These are phyloP conservation scores for Zangia roseola DNA, from an alignment of 768 basidiomycete genomes.

Conservation along the genomic window DNA sequence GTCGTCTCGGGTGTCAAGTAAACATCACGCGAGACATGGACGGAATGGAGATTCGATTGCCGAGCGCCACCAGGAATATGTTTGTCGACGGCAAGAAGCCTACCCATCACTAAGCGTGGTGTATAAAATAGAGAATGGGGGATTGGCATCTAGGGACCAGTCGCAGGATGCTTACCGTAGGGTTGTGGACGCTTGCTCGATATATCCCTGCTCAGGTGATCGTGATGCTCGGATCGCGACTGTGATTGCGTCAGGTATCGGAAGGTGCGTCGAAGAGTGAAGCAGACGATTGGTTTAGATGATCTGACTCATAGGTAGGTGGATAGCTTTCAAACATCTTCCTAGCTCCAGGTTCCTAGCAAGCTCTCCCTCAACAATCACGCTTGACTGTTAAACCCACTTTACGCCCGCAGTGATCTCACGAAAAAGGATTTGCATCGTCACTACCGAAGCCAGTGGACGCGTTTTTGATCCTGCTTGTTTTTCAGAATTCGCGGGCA, in stretches of 20 bases:
- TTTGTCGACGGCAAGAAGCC: constrained; percentile 82
- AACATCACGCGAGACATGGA: constrained; percentile 78
- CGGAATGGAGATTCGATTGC: constrained; percentile 81
- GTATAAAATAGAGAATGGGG: not conserved
- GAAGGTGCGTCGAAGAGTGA: not conserved
- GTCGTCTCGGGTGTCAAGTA: constrained; percentile 76
- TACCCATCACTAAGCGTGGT: constrained; percentile 40
- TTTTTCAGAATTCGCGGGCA: too few relatives aligned
- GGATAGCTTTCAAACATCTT: too few relatives aligned
- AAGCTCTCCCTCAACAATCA: too few relatives aligned
- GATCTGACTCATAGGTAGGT: not conserved
- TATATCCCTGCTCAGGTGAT: constrained; percentile 13
- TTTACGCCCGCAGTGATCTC: too few relatives aligned
- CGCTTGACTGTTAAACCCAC: too few relatives aligned
- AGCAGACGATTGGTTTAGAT: not conserved
- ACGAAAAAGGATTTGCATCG: too few relatives aligned
- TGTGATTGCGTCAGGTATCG: not conserved
- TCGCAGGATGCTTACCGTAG: constrained; percentile 4
- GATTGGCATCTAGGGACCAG: not conserved
- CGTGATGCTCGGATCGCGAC: not conserved
- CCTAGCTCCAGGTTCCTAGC: too few relatives aligned
- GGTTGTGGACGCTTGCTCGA: constrained; percentile 15
- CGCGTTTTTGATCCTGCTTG: too few relatives aligned
- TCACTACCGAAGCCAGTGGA: too few relatives aligned
- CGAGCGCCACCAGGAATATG: constrained; percentile 94